A percentile compares a stretch with the other conserved stretches of the same genome.
Conservation (phyloP, 306 rosid genomes). For the Astragalus membranaceus region DNA sequence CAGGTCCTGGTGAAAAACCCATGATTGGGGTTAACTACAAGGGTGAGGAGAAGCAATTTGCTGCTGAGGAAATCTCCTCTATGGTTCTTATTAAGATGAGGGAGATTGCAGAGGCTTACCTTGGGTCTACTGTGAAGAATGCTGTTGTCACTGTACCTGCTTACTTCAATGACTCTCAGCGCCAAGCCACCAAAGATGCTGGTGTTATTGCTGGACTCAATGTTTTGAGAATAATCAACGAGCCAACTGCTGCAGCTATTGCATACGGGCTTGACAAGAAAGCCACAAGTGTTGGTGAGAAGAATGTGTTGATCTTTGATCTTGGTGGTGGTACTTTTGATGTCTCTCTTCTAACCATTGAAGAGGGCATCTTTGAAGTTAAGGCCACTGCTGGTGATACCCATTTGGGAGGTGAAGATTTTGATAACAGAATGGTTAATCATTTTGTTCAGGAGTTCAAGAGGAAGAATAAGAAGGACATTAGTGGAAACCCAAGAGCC, state of each 20-base stretch:
- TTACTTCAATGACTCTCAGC: slow-evolving; percentile 68
- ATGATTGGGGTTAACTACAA: slow-evolving; percentile 55
- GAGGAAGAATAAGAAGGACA: slow-evolving; percentile 71
- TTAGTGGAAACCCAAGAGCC: slow-evolving; percentile 65
- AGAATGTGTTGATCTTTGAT: slow-evolving; percentile 59
- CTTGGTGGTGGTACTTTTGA: slow-evolving; percentile 60
- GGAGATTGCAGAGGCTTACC: slow-evolving; percentile 81
- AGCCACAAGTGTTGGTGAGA: slow-evolving; percentile 50
- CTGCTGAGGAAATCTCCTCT: slow-evolving; percentile 65
- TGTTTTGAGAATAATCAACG: slow-evolving; percentile 58
- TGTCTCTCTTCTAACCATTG: slow-evolving; percentile 68
- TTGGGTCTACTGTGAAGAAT: slow-evolving; percentile 55
- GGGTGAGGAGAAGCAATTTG: slow-evolving; percentile 53
- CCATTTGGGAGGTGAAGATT: slow-evolving; percentile 85
- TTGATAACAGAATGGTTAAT: slow-evolving; percentile 68
- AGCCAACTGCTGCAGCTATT: slow-evolving; percentile 71
- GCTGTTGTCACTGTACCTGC: slow-evolving; percentile 84
- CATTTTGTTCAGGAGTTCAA: slow-evolving; percentile 77
- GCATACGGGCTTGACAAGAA: slow-evolving; percentile 73
- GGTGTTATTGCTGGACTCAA: slow-evolving; percentile 68
- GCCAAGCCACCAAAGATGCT: slow-evolving; percentile 69
- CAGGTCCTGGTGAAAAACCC: slow-evolving; percentile 61
- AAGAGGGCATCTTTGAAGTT: slow-evolving; percentile 68
- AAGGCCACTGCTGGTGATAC: slow-evolving; percentile 79
- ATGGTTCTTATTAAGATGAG: slow-evolving; percentile 78